Evolutionary conservation across 1,284 basidiomycete genomes (phyloP), one percentile per base, ranked within the genome.

Genomic region (Cryptococcus floricola): DNA sequence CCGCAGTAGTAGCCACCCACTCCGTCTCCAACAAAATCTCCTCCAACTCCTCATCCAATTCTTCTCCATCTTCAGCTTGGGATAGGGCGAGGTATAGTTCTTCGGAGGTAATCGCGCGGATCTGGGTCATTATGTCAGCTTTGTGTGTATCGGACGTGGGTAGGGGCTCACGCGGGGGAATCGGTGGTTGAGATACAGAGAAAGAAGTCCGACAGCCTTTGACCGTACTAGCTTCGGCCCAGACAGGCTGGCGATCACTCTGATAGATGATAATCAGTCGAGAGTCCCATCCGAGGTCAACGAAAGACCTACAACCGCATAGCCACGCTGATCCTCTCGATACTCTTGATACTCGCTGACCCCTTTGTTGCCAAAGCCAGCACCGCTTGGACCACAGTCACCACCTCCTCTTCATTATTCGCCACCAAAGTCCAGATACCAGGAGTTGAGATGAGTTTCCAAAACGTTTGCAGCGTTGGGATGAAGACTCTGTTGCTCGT

Each of bases 21-120:
- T 85, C 84, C 12, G 89, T 91, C 69, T 90, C 87, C 13, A 92
- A 75, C 38, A 95, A 75, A 6, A 88, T 69, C n/a, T 86, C 83
- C 68, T 93, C 91, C 1, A 85, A 80, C 53, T 85, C 85, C 14
- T 85, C 84, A 12, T 87, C 85, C 0, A 81, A 82, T 7, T 88
- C 69, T 57, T 88, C 87, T 66, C 89, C 87, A 58, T 87, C 86
- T 50, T 81, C 81, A 34, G 10, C 31, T 34, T 34, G 31, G 57
- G 83, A 84, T 19, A 91, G 75, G 10, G 82, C 80, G 28, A 89
- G 77, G 69, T 91, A 95, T 0, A 94, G 70, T 59, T 87, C 83
- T 71, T 95, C 92, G 2, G 89, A 88, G 0, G 88, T 84, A 56
- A 86, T 84, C 7, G 85, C 80, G 48, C 91, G 85, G 49, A 93